Evolutionary conservation across 805 yeast genomes (phyloP), one percentile per base, ranked within the genome.

Genomic region (Suhomyces sp.): DNA sequence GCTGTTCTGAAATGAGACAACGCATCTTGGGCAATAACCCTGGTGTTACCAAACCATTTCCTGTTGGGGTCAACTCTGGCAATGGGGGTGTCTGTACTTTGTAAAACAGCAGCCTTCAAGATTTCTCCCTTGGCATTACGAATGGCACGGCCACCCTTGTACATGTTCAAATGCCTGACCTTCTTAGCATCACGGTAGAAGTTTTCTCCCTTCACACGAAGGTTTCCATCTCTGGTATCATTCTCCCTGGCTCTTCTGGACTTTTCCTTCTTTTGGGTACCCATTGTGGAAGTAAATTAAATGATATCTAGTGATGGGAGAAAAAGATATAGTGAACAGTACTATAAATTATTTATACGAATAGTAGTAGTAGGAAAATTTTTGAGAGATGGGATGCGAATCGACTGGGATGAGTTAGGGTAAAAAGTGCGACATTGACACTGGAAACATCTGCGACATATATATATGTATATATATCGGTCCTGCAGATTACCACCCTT

Each of bases 21-120:
- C 2, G 98, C 96, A 70, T 93, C 96, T 60, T 91, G 98, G 4
- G 97, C 91, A 54, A 91, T 91, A 25, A 91, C 98, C 56, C 98
- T 78, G 10, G 98, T 88, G 64, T 88, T 93, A 31, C 96, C 96
- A 57, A 93, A 93, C 98, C 98, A 91, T 56, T 95, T 79, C 60
- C 96, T 78, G 61, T 91, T 91, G 5, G 98, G 98, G 56, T 87
- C 96, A 28, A 91, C 95, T 42, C 98, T 74, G 2, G 98, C 98
- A 45, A 71, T 78, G 10, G 98, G 98, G 19, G 85, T 72, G 44
- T 88, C 90, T 4, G 88, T 80, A 48, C 85, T 81, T 60, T 91
- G 98, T 39, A 91, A 74, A 19, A 79, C 81, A 13, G 98, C 97
- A 28, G 95, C 96, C 55, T 77, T 73, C 36, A 88, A 74, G 40